Evolutionary conservation across 1,284 basidiomycete species (phyloP).

Genomic region (Sporisorium sorghi): DNA sequence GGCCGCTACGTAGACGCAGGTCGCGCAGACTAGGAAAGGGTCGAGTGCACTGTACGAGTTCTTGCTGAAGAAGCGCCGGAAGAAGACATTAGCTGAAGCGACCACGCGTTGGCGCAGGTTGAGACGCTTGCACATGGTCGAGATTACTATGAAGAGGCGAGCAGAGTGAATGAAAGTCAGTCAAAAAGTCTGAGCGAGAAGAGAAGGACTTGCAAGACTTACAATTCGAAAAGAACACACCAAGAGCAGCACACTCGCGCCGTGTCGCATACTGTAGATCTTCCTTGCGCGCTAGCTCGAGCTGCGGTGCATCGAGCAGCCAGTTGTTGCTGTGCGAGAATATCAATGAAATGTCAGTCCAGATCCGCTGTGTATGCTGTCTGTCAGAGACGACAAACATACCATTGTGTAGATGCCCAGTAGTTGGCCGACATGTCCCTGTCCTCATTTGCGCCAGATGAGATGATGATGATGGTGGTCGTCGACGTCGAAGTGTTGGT

Average conservation of each 20-base stretch:
- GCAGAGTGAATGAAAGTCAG: not conserved
- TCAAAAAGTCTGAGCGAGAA: not conserved
- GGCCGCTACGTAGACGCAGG: conserved; percentile 93
- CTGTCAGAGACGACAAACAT: conserved; percentile 9
- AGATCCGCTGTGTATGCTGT: not conserved
- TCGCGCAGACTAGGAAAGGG: conserved; percentile 88
- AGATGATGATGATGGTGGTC: conserved; percentile 8
- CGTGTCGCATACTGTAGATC: conserved; percentile 57
- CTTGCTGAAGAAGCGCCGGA: conserved; percentile 84
- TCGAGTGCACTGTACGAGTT: conserved; percentile 86
- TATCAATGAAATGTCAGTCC: not conserved
- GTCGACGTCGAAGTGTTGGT: not conserved
- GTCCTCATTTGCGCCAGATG: not conserved
- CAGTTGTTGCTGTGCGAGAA: conserved; percentile 60
- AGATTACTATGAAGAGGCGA: conserved; percentile 73
- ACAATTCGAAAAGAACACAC: conserved; percentile 64
- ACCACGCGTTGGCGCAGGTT: conserved; percentile 86
- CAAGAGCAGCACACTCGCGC: conserved; percentile 57
- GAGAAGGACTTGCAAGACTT: conserved; percentile 23
- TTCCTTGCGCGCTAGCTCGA: conserved; percentile 57
- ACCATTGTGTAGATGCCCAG: conserved; percentile 65
- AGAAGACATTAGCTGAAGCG: conserved; percentile 92
- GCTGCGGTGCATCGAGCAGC: conserved; percentile 58
- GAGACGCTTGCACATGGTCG: conserved; percentile 86
- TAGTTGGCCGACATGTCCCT: conserved; percentile 60